Evolutionary conservation across 2,329 filamentous ascomycete genomes (phyloP).

Genomic region (Aspergillus quadrilineatus): DNA sequence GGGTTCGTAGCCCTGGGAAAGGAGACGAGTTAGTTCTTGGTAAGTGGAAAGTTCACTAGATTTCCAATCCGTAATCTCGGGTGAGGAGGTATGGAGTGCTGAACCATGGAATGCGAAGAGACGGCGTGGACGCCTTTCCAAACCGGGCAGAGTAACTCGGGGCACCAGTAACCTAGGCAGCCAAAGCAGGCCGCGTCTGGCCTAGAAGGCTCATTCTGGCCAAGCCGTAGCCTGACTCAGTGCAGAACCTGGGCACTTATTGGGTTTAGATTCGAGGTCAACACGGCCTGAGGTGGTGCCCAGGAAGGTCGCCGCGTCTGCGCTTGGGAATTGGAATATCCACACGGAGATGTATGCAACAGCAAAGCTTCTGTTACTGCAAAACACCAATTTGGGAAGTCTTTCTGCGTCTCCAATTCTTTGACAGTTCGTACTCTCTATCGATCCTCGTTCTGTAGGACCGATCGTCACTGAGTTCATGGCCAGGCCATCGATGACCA

Average conservation of each 20-base stretch:
- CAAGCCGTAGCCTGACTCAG: slow-evolving; percentile 15
- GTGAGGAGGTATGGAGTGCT: slow-evolving; percentile 19
- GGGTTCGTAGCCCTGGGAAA: slow-evolving; percentile 65
- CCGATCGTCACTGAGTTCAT: background rate
- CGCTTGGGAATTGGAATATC: slow-evolving; percentile 25
- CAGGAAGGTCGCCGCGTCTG: slow-evolving; percentile 21
- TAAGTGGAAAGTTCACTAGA: slow-evolving; percentile 9
- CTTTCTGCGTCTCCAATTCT: background rate
- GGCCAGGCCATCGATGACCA: background rate
- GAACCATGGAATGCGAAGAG: slow-evolving; percentile 42
- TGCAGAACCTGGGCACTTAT: slow-evolving; percentile 10
- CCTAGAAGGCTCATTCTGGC: no score
- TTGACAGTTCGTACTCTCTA: background rate
- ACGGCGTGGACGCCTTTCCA: slow-evolving; percentile 32
- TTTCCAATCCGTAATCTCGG: slow-evolving; percentile 11
- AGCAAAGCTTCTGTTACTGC: background rate
- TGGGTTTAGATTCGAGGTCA: slow-evolving; percentile 14
- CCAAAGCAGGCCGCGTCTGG: no score
- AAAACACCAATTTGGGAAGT: background rate
- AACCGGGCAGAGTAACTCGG: slow-evolving; percentile 18
- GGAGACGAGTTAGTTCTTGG: slow-evolving; percentile 18
- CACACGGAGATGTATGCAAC: slow-evolving; percentile 7
- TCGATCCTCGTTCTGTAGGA: background rate
- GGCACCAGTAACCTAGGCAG: slow-evolving; percentile 8
- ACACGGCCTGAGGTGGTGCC: slow-evolving; percentile 17